A percentile compares a stretch with the other conserved stretches of the same genome.
These are phyloP conservation scores for Phanerodontia chrysosporium DNA, from an alignment of 768 basidiomycete species.

Conservation along the genomic window DNA sequence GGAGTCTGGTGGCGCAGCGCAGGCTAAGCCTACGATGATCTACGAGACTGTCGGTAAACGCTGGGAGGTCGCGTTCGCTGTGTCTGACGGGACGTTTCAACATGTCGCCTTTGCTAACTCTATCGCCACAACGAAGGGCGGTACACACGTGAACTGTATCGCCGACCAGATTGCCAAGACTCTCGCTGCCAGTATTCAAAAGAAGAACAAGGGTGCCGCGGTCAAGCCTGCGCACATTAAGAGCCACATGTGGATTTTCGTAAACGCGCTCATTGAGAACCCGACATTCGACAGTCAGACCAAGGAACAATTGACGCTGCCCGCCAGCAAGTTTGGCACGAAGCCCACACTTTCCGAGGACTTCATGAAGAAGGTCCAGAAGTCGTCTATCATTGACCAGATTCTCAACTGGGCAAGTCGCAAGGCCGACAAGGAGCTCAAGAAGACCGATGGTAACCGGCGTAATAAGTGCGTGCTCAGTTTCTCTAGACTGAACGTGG, in stretches of 20 bases:
- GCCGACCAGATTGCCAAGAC: constrained; percentile 88
- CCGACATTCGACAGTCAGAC: constrained; percentile 99
- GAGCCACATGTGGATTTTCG: constrained; percentile 97
- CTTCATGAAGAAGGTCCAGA: constrained; percentile 93
- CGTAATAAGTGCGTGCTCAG: constrained; percentile 68
- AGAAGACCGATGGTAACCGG: constrained; percentile 91
- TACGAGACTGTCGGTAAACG: constrained; percentile 77
- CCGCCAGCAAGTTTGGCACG: constrained; percentile 84
- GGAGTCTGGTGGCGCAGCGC: constrained; percentile 73
- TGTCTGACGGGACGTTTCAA: constrained; percentile 89
- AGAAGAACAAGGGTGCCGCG: constrained; percentile 97
- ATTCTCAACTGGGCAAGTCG: constrained; percentile 95
- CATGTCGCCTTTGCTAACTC: constrained; percentile 98
- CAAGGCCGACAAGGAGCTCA: constrained; percentile 93
- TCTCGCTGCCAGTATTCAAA: constrained; percentile 75
- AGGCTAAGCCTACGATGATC: constrained; percentile 71
- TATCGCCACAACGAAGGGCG: constrained; percentile 94
- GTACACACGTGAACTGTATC: constrained; percentile 83
- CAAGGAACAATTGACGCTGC: constrained; percentile 90
- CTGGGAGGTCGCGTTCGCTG: constrained; percentile 94
- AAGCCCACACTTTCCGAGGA: constrained; percentile 84
- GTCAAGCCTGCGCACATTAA: constrained; percentile 93
- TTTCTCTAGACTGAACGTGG: not conserved
- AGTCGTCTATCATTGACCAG: constrained; percentile 87
- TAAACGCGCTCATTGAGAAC: constrained; percentile 94